phyloP scores from a whole-genome alignment of 2,329 filamentous ascomycete genomes.

The Pseudogymnoascus sp. region DNA sequence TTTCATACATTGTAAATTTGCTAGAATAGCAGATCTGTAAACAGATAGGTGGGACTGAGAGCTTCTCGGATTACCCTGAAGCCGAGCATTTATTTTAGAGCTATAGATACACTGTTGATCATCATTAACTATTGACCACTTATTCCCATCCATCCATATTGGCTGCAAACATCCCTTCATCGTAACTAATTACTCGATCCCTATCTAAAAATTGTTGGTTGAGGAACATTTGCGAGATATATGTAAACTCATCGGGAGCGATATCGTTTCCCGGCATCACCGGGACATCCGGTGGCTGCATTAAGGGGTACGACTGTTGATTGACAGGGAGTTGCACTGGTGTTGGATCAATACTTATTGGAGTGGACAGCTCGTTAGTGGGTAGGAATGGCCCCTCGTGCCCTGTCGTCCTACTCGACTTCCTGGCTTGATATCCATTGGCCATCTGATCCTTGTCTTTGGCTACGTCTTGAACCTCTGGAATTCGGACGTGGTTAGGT shows the following conservation, averaged over 20 bases:
- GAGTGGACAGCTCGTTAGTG: neutral
- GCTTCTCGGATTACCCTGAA: neutral
- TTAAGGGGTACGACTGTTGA: constrained; percentile 8
- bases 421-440: neutral
- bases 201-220: constrained; percentile 24
- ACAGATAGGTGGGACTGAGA: neutral
- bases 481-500: neutral
- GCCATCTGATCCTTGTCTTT: neutral
- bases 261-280: constrained; percentile 5
- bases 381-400: neutral
- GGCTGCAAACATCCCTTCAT: constrained; percentile 13
- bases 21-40: neutral
- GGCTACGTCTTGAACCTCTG: neutral
- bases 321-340: constrained; percentile 2
- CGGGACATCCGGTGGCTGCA: constrained; percentile 1
- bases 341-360: neutral
- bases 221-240: constrained; percentile 21
- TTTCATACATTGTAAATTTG: neutral
- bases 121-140: neutral
- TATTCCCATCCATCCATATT: constrained; percentile 10
- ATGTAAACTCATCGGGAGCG: constrained; percentile 18
- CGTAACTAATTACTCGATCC: constrained; percentile 26
- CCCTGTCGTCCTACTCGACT: neutral
- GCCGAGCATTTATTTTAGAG: neutral
- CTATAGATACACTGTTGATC: neutral